Base-by-base conservation (phyloP, 2,329 filamentous ascomycete genomes). In the Alternaria triticina region DNA sequence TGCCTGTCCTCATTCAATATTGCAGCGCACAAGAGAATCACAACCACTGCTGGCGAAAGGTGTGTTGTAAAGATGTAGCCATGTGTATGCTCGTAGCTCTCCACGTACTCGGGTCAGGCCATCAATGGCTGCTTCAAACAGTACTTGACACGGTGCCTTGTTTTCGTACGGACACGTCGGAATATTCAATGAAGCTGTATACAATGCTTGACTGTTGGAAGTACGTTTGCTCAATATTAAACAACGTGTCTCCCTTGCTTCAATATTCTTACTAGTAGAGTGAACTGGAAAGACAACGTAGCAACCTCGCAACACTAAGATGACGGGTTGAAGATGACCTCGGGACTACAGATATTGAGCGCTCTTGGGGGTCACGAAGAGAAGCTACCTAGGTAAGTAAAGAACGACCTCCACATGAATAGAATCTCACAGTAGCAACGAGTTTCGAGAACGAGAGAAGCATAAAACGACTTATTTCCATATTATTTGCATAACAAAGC, bases 281-380 rank as follows among this genome's bases (percentile, higher is more conserved):
- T n/a, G 33, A 40, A 40, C 33, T 5, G 3, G 1, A 0, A 17
- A 10, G 33, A 40, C 8, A 0, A 0, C 0, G 4, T 40, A 40
- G 36, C 9, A 40, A 17, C 4, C 36, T 40, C 36, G 5, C 36
- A 40, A 6, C 2, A 40, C 36, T 40, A 6, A 17, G n/a, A 17
- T 6, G 1, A 40, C 5, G 15, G 2, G 9, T 40, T 11, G 36
- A 40, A 1, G 36, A 40, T 17, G n/a, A n/a, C n/a, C n/a, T n/a
- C n/a, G n/a, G n/a, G n/a, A n/a, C n/a, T n/a, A n/a, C n/a, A 40
- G 36, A 1, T 40, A 17, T 10, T 40, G 36, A 40, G 2, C 1
- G 15, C 9, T 40, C 0, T 0, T 40, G 36, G 1, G 3, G 15
- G 36, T 0, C 36, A 0, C 36, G 9, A 1, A 36, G 33, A 40